Base-by-base conservation (phyloP, 352 stramenopile genomes). In the Pythium diclinum region DNA sequence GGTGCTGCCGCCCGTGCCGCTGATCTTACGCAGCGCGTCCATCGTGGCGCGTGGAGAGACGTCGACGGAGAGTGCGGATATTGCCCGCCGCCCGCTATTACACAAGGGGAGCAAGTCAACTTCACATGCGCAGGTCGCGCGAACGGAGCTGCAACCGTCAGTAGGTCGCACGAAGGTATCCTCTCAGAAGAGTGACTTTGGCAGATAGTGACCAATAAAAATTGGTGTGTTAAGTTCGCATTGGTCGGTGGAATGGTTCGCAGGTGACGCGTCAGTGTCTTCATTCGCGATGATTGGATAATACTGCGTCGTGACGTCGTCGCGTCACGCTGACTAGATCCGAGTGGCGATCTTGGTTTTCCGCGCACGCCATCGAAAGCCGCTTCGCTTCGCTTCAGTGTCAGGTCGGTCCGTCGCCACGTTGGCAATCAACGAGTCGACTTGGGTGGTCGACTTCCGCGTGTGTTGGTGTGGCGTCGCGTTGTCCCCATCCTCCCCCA, bases 21-120 rank as follows among this genome's bases (percentile, higher is more conserved):
- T 67, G 59, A 65, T 63, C 58, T 64, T 71, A 5, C 65, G 52
- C 30, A 60, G 38, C n/a, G 54, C 47, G 49, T 71, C 65, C 65
- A 71, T 71, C 23, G 25, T 17, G 21, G 25, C 14, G 46, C 58
- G 36, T 42, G 55, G 44, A 65, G 49, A 21, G 16, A 34, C 25
- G 17, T 30, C 21, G 19, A 34, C 33, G 54, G 47, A 30, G 38
- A 52, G 25, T 28, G 36, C 9, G 36, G 36, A 42, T 42, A 40
- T 40, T 49, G 19, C 58, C 19, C 36, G 17, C 36, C 23, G 36
- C 17, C 19, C 54, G 16, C 55, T 53, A 34, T n/a, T 30, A 4
- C 8, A 9, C n/a, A 25, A 21, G 25, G 19, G 19, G 11, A 14
- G 16, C 19, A 14, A 25, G 55, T 51, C 58, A 65, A 65, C 58